Evolutionary conservation across 2,329 filamentous ascomycete genomes (phyloP), one percentile per base, ranked within the genome.

Genomic region (Diaporthe amygdali): DNA sequence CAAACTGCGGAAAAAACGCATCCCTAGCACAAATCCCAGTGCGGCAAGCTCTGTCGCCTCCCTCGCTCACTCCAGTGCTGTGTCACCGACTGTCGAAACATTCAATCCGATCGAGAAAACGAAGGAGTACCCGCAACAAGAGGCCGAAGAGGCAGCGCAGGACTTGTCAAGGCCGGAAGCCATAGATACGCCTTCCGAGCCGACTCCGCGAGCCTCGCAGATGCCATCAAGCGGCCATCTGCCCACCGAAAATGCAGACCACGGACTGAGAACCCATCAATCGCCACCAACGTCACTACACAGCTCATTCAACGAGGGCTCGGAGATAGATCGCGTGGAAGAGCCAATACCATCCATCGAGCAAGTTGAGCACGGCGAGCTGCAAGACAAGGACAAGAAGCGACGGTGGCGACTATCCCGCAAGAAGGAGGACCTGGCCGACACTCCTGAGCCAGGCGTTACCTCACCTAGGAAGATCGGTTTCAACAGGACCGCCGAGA

Each of bases 21-120:
- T 93, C 69, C 92, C 93, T 0, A 94, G 93, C 77, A 83, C 93
- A 27, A 95, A 94, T 76, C 92, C 92, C 25, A 98, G 96, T 79
- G 95, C 96, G 0, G 95, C 97, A 74, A 98, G 95, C 78, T 98
- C 96, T 20, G 93, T 90, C 8, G 90, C 93, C 20, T 98, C 95
- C 9, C 84, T 97, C 20, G 80, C 84, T 7, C 81, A 85, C 47
- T 85, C 84, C 15, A 80, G 82, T 52, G 78, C 82, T 12, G 80
- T 81, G 2, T 88, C 88, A 7, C 87, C 88, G 2, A 80, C 77
- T 41, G 72, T 79, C 27, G 88, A 90, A 74, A 72, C 78, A 5
- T 68, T 80, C 2, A 87, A 89, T 71, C 86, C 86, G 0, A 76
- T 87, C 72, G 87, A 89, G 27, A 76, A 72, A 70, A 76, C 47